phyloP scores from a whole-genome alignment of 768 basidiomycete species.

The Leccinum obscurum region DNA sequence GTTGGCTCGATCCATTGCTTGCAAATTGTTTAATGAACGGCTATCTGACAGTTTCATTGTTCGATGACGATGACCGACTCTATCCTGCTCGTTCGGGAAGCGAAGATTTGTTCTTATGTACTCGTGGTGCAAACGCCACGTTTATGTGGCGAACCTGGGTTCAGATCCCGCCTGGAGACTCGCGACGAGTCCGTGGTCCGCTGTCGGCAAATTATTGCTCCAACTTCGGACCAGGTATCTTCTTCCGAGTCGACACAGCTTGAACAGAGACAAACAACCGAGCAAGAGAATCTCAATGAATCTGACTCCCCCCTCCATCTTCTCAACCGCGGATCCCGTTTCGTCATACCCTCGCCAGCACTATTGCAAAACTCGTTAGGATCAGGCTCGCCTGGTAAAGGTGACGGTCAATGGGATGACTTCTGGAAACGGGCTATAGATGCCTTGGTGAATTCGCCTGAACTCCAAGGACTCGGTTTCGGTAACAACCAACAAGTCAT shows the following conservation, averaged over 20 bases:
- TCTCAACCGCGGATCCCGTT: conserved; percentile 47
- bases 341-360: conserved; percentile 39
- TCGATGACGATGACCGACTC: conserved; percentile 92
- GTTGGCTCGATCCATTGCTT: conserved; percentile 22
- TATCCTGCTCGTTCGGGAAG: conserved; percentile 89
- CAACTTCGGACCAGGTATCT: conserved; percentile 14
- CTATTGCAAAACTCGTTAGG: conserved; percentile 20
- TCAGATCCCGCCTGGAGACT: conserved; percentile 71
- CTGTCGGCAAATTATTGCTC: conserved; percentile 71
- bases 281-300: conserved; percentile 42
- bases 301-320: conserved; percentile 57
- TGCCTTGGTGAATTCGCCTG: conserved; percentile 32
- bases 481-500: conserved; percentile 38
- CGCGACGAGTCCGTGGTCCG: conserved; percentile 69
- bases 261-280: conserved; percentile 28
- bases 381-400: conserved; percentile 18
- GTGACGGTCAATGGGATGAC: conserved; percentile 19
- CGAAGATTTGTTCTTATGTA: conserved; percentile 92
- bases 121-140: conserved; percentile 94
- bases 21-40: conserved; percentile 4
- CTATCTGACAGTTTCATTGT: conserved; percentile 76
- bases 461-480: conserved; percentile 25
- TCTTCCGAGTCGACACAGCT: conserved; percentile 33
- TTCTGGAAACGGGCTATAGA: conserved; percentile 32
- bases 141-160: conserved; percentile 90